These are phyloP conservation scores for Phialophora verrucosa DNA, from an alignment of 2,329 filamentous ascomycete genomes.

Conservation along the genomic window DNA sequence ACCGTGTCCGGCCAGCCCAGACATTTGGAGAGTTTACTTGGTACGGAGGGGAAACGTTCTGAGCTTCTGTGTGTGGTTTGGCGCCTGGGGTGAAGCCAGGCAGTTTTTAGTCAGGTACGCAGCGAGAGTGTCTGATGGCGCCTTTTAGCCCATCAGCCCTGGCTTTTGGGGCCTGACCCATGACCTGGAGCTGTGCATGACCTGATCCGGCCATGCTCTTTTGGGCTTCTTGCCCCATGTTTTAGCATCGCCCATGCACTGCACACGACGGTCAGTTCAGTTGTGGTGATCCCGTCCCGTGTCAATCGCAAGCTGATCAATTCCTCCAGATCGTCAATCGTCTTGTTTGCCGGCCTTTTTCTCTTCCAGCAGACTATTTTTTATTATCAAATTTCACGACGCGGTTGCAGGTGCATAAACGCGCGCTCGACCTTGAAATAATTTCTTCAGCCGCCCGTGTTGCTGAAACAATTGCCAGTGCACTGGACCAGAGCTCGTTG, in stretches of 20 bases:
- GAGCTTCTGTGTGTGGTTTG: conserved; percentile 13
- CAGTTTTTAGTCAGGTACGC: conserved; percentile 36
- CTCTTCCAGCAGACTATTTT: not conserved
- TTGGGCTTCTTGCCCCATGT: conserved; percentile 22
- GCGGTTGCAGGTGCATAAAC: conserved; percentile 5
- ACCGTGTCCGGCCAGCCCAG: conserved; percentile 16
- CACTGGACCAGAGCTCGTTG: conserved; percentile 14
- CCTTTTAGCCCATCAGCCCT: conserved; percentile 15
- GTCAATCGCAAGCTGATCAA: conserved; percentile 9
- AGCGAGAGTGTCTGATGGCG: conserved; percentile 21
- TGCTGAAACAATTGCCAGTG: conserved; percentile 31
- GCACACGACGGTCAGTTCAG: not conserved
- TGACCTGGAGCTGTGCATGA: conserved; percentile 28
- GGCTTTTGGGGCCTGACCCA: conserved; percentile 25
- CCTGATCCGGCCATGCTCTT: conserved; percentile 21
- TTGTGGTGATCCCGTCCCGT: conserved; percentile 22
- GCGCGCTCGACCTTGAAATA: conserved; percentile 13
- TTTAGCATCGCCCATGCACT: conserved; percentile 1
- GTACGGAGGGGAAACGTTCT: not conserved
- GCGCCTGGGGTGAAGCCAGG: conserved; percentile 17
- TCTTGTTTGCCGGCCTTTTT: not conserved
- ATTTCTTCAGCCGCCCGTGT: conserved; percentile 31
- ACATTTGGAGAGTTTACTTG: conserved; percentile 14
- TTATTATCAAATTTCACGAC: conserved; percentile 3
- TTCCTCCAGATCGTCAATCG: conserved; percentile 1